Evolutionary conservation across 1,284 basidiomycete genomes (phyloP).

Genomic region (Tilletia setariae): DNA sequence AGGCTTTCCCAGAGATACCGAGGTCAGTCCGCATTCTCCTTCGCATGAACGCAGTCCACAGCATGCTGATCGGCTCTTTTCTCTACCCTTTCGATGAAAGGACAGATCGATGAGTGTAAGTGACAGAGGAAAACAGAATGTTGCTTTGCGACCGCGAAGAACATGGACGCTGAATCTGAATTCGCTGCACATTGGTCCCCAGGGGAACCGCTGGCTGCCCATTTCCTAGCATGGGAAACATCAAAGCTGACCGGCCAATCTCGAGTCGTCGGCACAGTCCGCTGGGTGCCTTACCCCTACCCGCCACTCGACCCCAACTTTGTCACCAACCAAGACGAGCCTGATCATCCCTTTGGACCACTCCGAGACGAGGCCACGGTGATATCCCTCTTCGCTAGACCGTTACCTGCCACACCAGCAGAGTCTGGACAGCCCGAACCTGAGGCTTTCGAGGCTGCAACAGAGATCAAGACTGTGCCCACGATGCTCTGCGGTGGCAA

Average conservation of each 20-base stretch:
- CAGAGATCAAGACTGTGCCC: neutral
- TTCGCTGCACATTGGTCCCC: neutral
- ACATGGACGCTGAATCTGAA: neutral
- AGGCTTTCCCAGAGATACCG: constrained; percentile 18
- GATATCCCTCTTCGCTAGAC: neutral
- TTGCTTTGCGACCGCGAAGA: neutral
- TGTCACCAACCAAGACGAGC: neutral
- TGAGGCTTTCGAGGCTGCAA: no score
- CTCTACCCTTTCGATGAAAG: neutral
- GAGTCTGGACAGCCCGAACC: no score
- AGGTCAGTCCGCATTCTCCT: neutral
- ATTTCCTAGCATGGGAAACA: neutral
- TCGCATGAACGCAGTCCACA: neutral
- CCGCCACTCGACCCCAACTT: neutral
- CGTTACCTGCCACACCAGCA: no score
- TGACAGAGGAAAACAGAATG: neutral
- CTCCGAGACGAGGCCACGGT: neutral
- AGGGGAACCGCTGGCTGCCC: neutral
- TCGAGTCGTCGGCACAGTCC: constrained; percentile 13
- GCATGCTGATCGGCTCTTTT: neutral
- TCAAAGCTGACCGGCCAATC: constrained; percentile 17
- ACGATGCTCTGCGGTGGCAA: constrained; percentile 10
- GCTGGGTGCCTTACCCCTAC: constrained; percentile 19
- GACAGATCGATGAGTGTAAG: constrained; percentile 5
- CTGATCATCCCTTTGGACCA: neutral